Evolutionary conservation across 2,329 filamentous ascomycete species (phyloP), one percentile per base, ranked within the genome.

Genomic region (Sporothrix protearum): DNA sequence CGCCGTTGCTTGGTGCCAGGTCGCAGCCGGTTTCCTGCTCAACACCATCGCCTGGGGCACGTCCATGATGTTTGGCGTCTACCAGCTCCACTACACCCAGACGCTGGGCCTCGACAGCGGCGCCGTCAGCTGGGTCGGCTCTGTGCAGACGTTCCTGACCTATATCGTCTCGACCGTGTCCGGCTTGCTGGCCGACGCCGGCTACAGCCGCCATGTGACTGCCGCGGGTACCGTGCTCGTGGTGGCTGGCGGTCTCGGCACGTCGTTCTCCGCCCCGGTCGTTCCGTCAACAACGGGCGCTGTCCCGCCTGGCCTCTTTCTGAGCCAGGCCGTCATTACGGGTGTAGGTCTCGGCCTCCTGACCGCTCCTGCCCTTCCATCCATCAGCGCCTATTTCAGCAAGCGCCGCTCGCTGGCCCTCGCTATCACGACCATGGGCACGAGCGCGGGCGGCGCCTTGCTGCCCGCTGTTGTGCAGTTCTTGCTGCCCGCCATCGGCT

Each of bases 401-500:
- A 83, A 80, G 71, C 85, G 84, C 63, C 82, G 87, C 12, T 83
- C 85, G 0, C 80, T 89, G 4, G 89, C 89, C 0, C 81, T 92
- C 57, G 85, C 87, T 0, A 81, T 90, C 4, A 83, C 85, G 45
- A 86, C 88, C 0, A 85, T 85, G 0, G 90, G 90, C 0, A 88
- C 87, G 14, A 85, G 86, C 1, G 84, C 85, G 0, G 90, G 90
- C 0, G 88, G 89, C 1, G 80, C 91, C 3, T 81, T 92, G 7
- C 91, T 90, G 76, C 89, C 90, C 0, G 83, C 86, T 0, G 82
- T 86, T 2, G 81, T 87, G 5, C 82, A 85, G 76, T 85, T 88
- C 69, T 80, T 91, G 7, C 82, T 91, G 2, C 88, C 88, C 0
- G 81, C 80, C 36, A 79, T 91, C 19, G 90, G 90, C 0, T 92